A percentile compares a stretch with the other conserved stretches of the same genome.
Evolutionary conservation across 2,329 filamentous ascomycete species (phyloP).

Genomic region (Fusarium brevicatenulatum): DNA sequence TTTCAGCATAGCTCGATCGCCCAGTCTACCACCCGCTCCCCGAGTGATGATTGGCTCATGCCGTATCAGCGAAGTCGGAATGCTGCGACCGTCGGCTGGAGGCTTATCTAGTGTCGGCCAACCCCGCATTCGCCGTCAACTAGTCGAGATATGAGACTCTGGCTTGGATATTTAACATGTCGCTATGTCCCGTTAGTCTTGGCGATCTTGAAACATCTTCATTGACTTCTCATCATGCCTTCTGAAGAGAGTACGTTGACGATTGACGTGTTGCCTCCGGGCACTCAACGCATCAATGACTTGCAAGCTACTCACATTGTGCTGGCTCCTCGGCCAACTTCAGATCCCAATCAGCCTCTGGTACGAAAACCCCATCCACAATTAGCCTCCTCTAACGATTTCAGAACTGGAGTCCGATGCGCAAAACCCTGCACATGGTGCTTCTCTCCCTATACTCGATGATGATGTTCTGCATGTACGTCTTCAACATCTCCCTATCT

Average conservation of each 20-base stretch:
- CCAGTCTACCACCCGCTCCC: fast-evolving
- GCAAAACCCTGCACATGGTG: slow-evolving; percentile 24
- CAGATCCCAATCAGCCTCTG: slow-evolving; percentile 34
- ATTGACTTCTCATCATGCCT: neutral
- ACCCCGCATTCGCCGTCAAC: neutral
- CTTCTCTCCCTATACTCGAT: slow-evolving; percentile 28
- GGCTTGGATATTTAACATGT: neutral
- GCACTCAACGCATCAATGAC: slow-evolving; percentile 32
- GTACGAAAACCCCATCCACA: neutral
- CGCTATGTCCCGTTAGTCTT: neutral
- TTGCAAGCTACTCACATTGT: slow-evolving; percentile 19
- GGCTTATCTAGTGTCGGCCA: neutral
- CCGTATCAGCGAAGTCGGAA: neutral
- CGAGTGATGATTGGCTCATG: neutral
- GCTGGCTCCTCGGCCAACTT: slow-evolving; percentile 30
- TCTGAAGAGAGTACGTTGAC: neutral
- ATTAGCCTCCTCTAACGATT: neutral
- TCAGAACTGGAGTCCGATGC: slow-evolving; percentile 30
- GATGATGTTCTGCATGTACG: slow-evolving; percentile 36
- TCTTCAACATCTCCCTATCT: fast-evolving
- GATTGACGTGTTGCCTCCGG: slow-evolving; percentile 14
- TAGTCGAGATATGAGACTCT: neutral
- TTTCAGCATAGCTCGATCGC: neutral
- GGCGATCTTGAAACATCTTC: too few relatives aligned
- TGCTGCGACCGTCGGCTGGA: neutral